Evolutionary conservation across 2,329 filamentous ascomycete species (phyloP), one percentile per base, ranked within the genome.

Genomic region (Fusarium sp.): DNA sequence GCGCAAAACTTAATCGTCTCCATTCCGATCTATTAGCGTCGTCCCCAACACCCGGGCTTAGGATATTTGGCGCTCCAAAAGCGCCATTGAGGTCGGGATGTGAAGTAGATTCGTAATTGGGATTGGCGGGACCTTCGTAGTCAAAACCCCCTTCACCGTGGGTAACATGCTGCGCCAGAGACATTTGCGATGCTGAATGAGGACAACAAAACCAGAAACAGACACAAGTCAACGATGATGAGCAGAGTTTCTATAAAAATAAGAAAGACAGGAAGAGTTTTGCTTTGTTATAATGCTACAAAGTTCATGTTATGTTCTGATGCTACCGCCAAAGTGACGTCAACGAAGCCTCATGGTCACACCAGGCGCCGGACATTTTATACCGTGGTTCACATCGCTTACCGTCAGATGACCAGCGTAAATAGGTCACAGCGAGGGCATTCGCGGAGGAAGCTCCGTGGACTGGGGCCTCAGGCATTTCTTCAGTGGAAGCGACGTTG

Each of bases 151-250:
- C 82, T 74, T 83, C 80, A 8, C 58, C 56, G 50, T 80, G 78
- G 15, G 80, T 83, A 57, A 83, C 79, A 73, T 83, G 82, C 66
- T 82, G 82, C 68, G 79, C 82, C 64, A 83, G 78, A 69, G 82
- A 83, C 82, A 83, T 83, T 63, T 59, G 60, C 50, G 47, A 34
- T 8, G 31, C 31, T 11, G 31, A 34, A 40, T 13, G 41, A 7
- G 15, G n/a, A 36, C 8, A 31, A 56, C 15, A 13, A 39, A 12
- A 12, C 10, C 16, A 30, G 37, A 6, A 36, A n/a, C 7, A 31
- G 30, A 51, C 13, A 5, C 6, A 39, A 3, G 16, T 12, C 2
- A 28, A n/a, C 5, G 12, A 23, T 28, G 10, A 34, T 13, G 2
- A 31, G 3, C 34, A 6, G 12, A 10, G 12, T 10, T 36, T 36